Percentiles rank a stretch among this genome's conserved stretches.
Evolutionary conservation across 768 basidiomycete species (phyloP).

Genomic region (Leucosporidium yakuticum): DNA sequence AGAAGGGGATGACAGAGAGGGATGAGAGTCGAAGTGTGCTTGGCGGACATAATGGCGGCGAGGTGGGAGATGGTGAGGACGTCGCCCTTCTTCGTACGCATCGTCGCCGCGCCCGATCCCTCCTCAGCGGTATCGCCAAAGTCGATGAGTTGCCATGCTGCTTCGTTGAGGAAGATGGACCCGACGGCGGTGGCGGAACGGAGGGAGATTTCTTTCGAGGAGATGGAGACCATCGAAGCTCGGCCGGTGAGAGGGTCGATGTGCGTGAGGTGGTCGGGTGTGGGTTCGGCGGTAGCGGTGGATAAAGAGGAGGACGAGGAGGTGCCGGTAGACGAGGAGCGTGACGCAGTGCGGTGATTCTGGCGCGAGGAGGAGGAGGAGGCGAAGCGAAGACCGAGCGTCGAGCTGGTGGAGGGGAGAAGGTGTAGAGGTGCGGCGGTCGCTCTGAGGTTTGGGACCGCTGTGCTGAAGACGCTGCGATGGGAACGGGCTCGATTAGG

Average conservation of each 20-base stretch:
- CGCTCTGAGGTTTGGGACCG: too few species aligned
- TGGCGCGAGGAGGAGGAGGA: too few species aligned
- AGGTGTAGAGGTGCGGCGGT: too few species aligned
- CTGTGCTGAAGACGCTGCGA: too few species aligned
- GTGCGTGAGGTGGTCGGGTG: constrained; percentile 55
- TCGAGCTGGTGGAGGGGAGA: too few species aligned
- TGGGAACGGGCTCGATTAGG: too few species aligned
- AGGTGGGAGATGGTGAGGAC: constrained; percentile 53
- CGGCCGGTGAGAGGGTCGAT: constrained; percentile 59
- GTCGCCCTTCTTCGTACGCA: constrained; percentile 41
- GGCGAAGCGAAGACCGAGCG: too few species aligned
- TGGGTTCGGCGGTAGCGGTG: background rate
- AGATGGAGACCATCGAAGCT: constrained; percentile 78
- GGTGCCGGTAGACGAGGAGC: background rate
- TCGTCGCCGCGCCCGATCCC: background rate
- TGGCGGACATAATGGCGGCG: constrained; percentile 80
- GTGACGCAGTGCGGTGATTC: background rate
- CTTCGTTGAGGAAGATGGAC: constrained; percentile 59
- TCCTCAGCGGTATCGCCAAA: background rate
- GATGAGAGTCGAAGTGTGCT: constrained; percentile 74
- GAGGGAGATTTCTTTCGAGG: constrained; percentile 56
- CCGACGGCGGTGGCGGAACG: constrained; percentile 72
- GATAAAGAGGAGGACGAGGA: too few species aligned
- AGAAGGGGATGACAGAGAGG: constrained; percentile 81
- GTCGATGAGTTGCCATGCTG: constrained; percentile 62